Evolutionary conservation across 257 asterid species (phyloP).

Genomic region (Gentiana straminea): DNA sequence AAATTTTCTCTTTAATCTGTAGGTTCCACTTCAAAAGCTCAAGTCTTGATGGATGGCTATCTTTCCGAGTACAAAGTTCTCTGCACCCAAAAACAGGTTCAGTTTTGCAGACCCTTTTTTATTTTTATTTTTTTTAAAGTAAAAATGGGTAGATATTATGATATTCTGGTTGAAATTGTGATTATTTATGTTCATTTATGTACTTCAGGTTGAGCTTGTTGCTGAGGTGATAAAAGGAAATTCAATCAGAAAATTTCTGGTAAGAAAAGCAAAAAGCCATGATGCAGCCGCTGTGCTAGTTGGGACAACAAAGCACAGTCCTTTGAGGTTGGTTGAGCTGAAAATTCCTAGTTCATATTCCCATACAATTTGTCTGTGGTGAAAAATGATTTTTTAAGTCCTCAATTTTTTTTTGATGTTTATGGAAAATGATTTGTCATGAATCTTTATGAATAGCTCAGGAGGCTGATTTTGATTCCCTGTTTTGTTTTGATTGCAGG

Average conservation of each 20-base stretch:
- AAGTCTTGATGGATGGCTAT: slow-evolving; percentile 44
- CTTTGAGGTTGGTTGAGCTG: slow-evolving; percentile 43
- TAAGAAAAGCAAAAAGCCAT: slow-evolving; percentile 56
- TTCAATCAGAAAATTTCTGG: slow-evolving; percentile 60
- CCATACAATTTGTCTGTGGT: too few relatives aligned
- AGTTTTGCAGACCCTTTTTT: slow-evolving; percentile 2
- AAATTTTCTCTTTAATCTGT: slow-evolving; percentile 11
- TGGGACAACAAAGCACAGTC: slow-evolving; percentile 53
- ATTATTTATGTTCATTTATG: slow-evolving; percentile 6
- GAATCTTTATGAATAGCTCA: not conserved
- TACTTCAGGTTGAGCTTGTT: slow-evolving; percentile 51
- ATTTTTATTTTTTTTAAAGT: not conserved
- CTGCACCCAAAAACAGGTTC: slow-evolving; percentile 67
- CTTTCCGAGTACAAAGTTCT: slow-evolving; percentile 62
- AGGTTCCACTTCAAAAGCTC: slow-evolving; percentile 48
- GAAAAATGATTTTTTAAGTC: too few relatives aligned
- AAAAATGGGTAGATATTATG: not conserved
- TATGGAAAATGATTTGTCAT: not conserved
- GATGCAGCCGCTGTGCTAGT: slow-evolving; percentile 57
- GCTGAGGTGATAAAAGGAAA: slow-evolving; percentile 53
- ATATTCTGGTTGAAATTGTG: not conserved
- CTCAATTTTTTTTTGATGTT: not conserved
- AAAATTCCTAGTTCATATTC: not conserved
- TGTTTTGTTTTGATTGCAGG: slow-evolving; percentile 20
- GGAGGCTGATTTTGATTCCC: not conserved